Base-by-base conservation (phyloP, 2,329 filamentous ascomycete species). In the Septoria linicola region DNA sequence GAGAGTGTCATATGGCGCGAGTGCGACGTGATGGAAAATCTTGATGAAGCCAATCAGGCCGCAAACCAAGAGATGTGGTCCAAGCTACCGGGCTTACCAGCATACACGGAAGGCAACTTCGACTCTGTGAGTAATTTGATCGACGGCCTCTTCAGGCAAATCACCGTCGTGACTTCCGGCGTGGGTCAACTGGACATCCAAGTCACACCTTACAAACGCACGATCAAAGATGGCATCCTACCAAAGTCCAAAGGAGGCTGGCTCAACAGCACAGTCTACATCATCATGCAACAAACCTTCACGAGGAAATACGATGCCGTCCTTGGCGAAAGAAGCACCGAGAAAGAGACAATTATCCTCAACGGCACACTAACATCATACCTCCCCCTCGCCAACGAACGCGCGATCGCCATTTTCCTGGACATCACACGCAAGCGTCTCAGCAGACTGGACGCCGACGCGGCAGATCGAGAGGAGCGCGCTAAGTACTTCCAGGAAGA, bases 331-430 rank as follows among this genome's bases (percentile, higher is more conserved):
- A 49, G 30, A 25, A 51, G 4, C 8, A 43, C 11, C n/a, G 35
- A 25, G 13, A 35, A 7, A 4, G 31, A 13, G 2, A 23, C 37
- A 11, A 13, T 2, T 2, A 16, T 30, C 1, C 27, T 36, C 6
- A 17, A 30, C 3, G 32, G 21, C 3, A 35, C 20, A 21, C 14
- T 54, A 41, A 52, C 49, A 20, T 53, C 54, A 2, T 31, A 32
- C 11, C 41, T 60, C 2, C 53, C 57, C 6, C 46, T 52, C 2
- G 60, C 59, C 0, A 61, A 61, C 27, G 14, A 40, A 8, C 14
- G 30, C 3, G 59, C 59, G 5, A 49, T 53, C 3, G 30, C 44
- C 13, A 21, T 54, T n/a, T 58, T 44, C 14, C 41, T 57, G 23
- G 23, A 27, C 10, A 27, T 27, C 23, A 27, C 23, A 10, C 23